phyloP scores from a whole-genome alignment of 2,329 filamentous ascomycete genomes.

The Xylaria sp. region DNA sequence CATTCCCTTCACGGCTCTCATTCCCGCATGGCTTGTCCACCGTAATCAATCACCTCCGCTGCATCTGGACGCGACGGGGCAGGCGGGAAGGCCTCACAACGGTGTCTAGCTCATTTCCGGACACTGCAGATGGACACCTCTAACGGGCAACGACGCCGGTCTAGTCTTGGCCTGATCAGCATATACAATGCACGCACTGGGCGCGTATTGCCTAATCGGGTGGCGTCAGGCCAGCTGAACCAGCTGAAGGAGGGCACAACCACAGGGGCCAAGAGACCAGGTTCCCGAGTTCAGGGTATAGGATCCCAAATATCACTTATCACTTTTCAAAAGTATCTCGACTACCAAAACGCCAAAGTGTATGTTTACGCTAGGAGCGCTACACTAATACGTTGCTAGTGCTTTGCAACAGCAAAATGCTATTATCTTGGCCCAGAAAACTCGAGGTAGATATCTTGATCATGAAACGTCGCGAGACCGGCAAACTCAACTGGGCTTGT shows the following conservation, averaged over 20 bases:
- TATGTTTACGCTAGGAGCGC: no score
- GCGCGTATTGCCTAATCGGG: conserved; percentile 12
- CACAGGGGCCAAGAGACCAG: background rate
- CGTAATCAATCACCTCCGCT: no score
- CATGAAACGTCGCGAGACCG: background rate
- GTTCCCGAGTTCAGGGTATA: no score
- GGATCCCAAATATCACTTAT: background rate
- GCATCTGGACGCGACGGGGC: no score
- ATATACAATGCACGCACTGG: conserved; percentile 5
- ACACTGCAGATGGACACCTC: background rate
- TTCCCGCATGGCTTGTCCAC: no score
- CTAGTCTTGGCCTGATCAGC: background rate
- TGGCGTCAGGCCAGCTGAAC: conserved; percentile 13
- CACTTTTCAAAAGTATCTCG: background rate
- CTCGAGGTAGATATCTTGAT: background rate
- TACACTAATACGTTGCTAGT: background rate
- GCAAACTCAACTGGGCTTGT: background rate
- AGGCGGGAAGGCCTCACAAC: background rate
- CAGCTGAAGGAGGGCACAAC: background rate
- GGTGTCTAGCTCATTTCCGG: background rate
- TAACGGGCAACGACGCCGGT: background rate
- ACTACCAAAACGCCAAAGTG: no score
- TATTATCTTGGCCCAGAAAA: background rate
- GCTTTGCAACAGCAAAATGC: background rate
- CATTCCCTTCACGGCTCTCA: no score